phyloP scores from a whole-genome alignment of 2,329 filamentous ascomycete species.

The Neonectria hederae region DNA sequence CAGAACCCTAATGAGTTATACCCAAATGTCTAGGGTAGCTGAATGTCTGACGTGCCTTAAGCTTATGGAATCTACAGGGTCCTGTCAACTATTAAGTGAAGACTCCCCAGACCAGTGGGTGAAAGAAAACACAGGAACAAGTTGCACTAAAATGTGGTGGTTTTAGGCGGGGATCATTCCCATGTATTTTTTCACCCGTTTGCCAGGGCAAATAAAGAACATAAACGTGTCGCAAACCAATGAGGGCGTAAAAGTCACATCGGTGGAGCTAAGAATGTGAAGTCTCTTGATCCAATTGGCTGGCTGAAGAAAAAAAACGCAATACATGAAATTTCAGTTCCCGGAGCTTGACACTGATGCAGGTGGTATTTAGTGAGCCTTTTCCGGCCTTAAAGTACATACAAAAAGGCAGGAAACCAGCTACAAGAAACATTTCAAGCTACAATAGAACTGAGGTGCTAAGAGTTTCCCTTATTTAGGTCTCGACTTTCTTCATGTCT shows the following conservation, averaged over 20 bases:
- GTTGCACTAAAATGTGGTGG: no score
- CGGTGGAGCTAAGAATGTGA: background rate
- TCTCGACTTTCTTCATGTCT: background rate
- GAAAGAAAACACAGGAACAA: background rate
- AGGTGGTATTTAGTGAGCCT: no score
- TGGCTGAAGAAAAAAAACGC: no score
- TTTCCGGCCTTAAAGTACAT: no score
- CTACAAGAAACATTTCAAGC: background rate
- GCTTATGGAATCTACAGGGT: background rate
- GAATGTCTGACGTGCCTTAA: background rate
- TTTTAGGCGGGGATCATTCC: no score
- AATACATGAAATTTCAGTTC: no score
- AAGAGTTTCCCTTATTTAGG: background rate
- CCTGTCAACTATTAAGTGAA: background rate
- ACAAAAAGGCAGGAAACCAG: background rate
- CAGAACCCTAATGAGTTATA: background rate
- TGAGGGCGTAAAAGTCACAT: background rate
- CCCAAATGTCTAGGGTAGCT: background rate
- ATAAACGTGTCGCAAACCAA: background rate
- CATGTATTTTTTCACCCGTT: no score
- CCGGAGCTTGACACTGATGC: no score
- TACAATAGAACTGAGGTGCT: background rate
- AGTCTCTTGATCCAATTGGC: background rate
- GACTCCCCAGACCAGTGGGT: background rate
- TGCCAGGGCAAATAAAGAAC: no score